Conservation (phyloP, 2,329 filamentous ascomycete genomes). For the Phyllosticta paracitricarpa region DNA sequence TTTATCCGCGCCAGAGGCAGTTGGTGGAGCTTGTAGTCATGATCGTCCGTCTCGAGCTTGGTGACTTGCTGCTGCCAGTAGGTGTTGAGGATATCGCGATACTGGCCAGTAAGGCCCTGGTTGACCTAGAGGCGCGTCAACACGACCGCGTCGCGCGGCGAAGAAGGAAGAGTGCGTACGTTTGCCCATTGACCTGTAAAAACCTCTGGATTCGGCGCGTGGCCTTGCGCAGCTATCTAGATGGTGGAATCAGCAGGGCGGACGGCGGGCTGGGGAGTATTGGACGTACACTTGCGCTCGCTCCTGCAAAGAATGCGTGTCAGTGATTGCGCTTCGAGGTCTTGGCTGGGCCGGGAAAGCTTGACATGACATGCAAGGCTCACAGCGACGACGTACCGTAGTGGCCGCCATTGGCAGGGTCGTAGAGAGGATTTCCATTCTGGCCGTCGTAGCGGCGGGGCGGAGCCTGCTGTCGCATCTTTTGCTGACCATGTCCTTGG, state of each 20-base stretch:
- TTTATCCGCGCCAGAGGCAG: conserved; percentile 96
- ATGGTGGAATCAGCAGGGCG: conserved; percentile 25
- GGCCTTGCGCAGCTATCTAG: conserved; percentile 77
- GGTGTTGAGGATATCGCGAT: conserved; percentile 94
- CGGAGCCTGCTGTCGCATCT: conserved; percentile 25
- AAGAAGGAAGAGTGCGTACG: conserved; percentile 37
- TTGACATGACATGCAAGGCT: conserved; percentile 2
- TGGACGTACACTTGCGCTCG: conserved; percentile 54
- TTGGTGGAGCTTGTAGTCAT: conserved; percentile 98
- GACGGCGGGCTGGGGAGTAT: conserved; percentile 11
- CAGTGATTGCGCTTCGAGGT: conserved; percentile 1
- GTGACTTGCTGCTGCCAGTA: conserved; percentile 99
- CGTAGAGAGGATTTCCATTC: conserved; percentile 40
- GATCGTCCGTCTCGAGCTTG: conserved; percentile 85
- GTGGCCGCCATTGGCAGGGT: conserved; percentile 37
- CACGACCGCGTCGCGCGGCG: background rate
- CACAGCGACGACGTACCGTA: conserved; percentile 32
- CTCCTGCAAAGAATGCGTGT: conserved; percentile 39
- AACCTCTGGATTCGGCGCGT: conserved; percentile 77
- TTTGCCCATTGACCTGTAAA: conserved; percentile 96
- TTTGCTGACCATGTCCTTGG: conserved; percentile 26
- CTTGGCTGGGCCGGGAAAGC: conserved; percentile 8
- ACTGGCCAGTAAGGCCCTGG: conserved; percentile 83
- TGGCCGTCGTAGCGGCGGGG: conserved; percentile 40
- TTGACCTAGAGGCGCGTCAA: conserved; percentile 57